Evolutionary conservation across 495 filamentous ascomycete species (phyloP).

Genomic region (Neurospora sp.): DNA sequence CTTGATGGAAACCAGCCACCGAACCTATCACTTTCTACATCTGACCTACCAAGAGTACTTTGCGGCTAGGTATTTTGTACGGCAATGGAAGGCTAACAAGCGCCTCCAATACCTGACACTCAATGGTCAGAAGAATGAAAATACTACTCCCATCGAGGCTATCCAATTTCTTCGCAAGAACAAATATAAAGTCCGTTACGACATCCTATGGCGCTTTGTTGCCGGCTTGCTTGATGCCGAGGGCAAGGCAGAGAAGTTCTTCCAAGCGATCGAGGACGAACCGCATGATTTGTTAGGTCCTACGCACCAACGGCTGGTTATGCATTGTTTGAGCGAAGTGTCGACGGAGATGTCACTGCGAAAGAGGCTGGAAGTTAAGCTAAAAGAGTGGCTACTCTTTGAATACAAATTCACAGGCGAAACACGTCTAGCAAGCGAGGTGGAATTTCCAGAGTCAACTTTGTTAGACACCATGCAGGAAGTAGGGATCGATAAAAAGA

Average conservation of each 20-base stretch:
- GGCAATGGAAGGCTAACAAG: conserved; percentile 21
- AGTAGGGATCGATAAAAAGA: too few species aligned
- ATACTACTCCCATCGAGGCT: neutral
- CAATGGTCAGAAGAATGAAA: neutral
- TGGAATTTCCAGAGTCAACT: too few species aligned
- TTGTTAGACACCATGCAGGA: too few species aligned
- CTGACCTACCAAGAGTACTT: conserved; percentile 35
- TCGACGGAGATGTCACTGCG: conserved; percentile 6
- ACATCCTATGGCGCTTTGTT: conserved; percentile 37
- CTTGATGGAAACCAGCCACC: conserved; percentile 5
- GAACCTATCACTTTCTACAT: conserved; percentile 34
- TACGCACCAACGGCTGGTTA: conserved; percentile 29
- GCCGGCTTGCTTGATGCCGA: conserved; percentile 26
- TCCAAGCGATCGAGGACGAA: conserved; percentile 25
- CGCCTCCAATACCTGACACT: conserved; percentile 13
- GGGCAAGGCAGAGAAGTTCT: conserved; percentile 15
- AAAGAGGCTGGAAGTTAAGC: neutral
- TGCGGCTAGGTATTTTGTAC: conserved; percentile 34
- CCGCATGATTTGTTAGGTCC: conserved; percentile 31
- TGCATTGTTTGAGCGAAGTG: conserved; percentile 32
- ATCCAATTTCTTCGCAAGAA: conserved; percentile 22
- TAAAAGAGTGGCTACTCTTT: too few species aligned
- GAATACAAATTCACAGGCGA: too few species aligned
- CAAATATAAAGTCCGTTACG: conserved; percentile 33
- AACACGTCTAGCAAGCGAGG: too few species aligned